Evolutionary conservation across 2,329 filamentous ascomycete genomes (phyloP), one percentile per base, ranked within the genome.

Genomic region (Fusarium sp.): DNA sequence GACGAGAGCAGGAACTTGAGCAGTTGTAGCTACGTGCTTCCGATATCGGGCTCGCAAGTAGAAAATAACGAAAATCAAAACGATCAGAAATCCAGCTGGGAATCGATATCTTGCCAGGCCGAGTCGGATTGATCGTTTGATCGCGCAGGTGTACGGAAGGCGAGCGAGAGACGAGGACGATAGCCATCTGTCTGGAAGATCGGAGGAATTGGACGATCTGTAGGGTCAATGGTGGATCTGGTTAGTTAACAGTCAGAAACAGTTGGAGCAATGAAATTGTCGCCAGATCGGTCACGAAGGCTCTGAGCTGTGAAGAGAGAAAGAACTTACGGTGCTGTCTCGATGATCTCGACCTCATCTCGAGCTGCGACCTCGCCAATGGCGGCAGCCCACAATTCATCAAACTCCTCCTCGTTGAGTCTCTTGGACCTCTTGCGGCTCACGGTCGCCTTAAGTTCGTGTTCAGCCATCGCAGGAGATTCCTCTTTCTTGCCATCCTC

Each of bases 161-260:
- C 92, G 90, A 89, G 95, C 93, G 91, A 97, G 93, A 87, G 94
- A 97, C 87, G 89, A 92, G 85, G 93, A 95, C 84, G 91, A 90
- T 88, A 98, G 90, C 82, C 85, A 85, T 86, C 86, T 85, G 83
- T 82, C 81, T 86, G 86, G 79, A 90, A 91, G 84, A 87, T 86
- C 82, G 85, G 84, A 84, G 88, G 89, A 87, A 89, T 85, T 82
- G 87, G 85, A 83, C 86, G 88, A 85, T 94, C 93, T 95, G 90
- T 90, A 85, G 91, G 86, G 81, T 89, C 85, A 86, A 89, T 83
- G 85, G 89, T 85, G 86, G 87, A 89, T 91, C 95, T 97, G 92
- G 90, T 97, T 95, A 97, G 95, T 97, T 85, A 76, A 82, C 83
- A 82, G 86, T 90, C 89, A 90, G 86, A 87, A 82, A 78, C 50